Evolutionary conservation across 768 basidiomycete species (phyloP), one percentile per base, ranked within the genome.

Genomic region (Sporobolomyces phaffii): DNA sequence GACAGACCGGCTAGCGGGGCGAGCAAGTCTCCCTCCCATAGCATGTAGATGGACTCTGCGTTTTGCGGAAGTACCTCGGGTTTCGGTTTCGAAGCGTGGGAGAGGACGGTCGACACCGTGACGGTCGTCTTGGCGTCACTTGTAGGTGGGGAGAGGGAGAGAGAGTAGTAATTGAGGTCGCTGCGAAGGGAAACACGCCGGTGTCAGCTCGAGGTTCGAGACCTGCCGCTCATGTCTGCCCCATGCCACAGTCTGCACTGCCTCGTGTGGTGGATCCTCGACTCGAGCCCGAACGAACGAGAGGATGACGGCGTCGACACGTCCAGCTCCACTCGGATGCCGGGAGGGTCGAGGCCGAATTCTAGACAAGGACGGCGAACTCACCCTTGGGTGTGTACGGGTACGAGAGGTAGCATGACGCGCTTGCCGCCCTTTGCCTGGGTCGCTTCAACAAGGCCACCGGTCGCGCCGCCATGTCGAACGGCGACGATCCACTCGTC

Each of bases 401-500:
- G 28, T 24, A 28, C 7, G 11, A 67, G 17, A 9, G 43, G 28
- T 18, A 66, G 3, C 47, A 15, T 38, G 15, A 18, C 22, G 34
- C 22, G 47, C 14, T 18, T 41, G 14, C 17, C 31, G 9, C 53
- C 62, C 45, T 48, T 60, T 20, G 49, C 60, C 47, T 54, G 65
- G 15, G 22, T 44, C 20, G 62, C 68, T 59, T 63, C 72, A 43
- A 72, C 52, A 44, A 52, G 65, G 5, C 69, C 64, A 18, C 60
- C 62, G 28, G 5, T 28, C 26, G 24, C 36, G 36, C 68, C 56
- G 58, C 65, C 45, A 72, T 64, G 14, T 49, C 58, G 70, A 10
- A 77, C 76, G 29, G 76, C 77, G 15, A 77, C 65, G 20, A 63
- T 59, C 73, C 26, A 73, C 65, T 26, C 58, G 61, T 20, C 71